Evolutionary conservation across 345 rosid species (phyloP).

Genomic region (Stellera chamaejasme): DNA sequence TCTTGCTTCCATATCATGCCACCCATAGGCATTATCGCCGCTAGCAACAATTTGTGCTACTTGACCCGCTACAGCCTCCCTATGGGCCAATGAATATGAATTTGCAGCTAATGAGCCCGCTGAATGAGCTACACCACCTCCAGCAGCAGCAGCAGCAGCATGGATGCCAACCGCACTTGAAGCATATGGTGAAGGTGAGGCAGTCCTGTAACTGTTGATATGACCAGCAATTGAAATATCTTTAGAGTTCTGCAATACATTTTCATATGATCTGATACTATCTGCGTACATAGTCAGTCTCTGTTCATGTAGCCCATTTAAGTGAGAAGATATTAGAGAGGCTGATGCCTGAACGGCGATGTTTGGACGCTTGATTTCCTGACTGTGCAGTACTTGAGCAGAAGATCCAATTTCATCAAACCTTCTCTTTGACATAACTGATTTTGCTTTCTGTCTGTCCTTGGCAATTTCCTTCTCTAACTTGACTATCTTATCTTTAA

Average conservation of each 20-base stretch:
- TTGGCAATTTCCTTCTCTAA: conserved; percentile 46
- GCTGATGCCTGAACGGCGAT: conserved; percentile 28
- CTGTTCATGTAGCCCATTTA: conserved; percentile 29
- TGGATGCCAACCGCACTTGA: conserved; percentile 18
- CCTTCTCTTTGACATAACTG: conserved; percentile 32
- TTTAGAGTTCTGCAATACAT: conserved; percentile 15
- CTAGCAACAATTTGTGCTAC: conserved; percentile 17
- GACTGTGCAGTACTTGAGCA: conserved; percentile 20
- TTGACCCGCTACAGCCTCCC: conserved; percentile 17
- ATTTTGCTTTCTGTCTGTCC: conserved; percentile 26
- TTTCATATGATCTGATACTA: conserved; percentile 18
- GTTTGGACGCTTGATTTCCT: conserved; percentile 42
- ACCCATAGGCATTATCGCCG: conserved; percentile 15
- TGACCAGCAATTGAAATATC: conserved; percentile 36
- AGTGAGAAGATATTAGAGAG: conserved; percentile 22
- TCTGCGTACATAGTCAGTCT: conserved; percentile 19
- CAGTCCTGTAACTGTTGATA: conserved; percentile 29
- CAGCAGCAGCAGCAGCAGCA: conserved; percentile 13
- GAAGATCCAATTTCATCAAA: conserved; percentile 26
- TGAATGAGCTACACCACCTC: conserved; percentile 11
- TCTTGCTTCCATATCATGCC: conserved; percentile 16
- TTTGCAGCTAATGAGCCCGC: conserved; percentile 15
- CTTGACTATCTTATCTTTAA: conserved; percentile 36
- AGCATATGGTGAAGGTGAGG: conserved; percentile 28
- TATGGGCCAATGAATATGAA: conserved; percentile 29